Evolutionary conservation across 2,329 filamentous ascomycete species (phyloP).

Genomic region (Cyphellophora europaea): DNA sequence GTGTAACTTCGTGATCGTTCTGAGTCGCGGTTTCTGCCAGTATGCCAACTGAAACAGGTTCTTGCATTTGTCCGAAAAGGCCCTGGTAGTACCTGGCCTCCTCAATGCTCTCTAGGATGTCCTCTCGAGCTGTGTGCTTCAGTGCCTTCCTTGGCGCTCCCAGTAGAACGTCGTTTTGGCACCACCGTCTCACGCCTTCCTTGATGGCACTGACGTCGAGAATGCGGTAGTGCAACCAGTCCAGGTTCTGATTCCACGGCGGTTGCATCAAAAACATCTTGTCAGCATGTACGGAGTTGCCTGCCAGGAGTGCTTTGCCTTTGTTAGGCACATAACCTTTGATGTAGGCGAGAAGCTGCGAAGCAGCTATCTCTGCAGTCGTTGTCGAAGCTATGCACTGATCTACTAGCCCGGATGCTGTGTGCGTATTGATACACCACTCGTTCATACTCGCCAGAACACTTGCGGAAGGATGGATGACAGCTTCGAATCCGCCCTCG

Average conservation of each 20-base stretch:
- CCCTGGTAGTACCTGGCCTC: constrained; percentile 77
- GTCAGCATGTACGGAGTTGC: constrained; percentile 90
- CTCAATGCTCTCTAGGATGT: constrained; percentile 90
- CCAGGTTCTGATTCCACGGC: constrained; percentile 64
- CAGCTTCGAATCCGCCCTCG: constrained; percentile 64
- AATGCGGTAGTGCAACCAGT: constrained; percentile 80
- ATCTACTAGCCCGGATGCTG: constrained; percentile 68
- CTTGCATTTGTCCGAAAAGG: neutral
- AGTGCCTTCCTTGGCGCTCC: constrained; percentile 63
- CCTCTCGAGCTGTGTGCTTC: constrained; percentile 72
- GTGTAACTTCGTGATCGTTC: too few relatives aligned
- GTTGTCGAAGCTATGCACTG: constrained; percentile 65
- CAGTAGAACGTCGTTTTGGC: constrained; percentile 48
- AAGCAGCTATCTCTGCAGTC: constrained; percentile 61
- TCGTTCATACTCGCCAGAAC: constrained; percentile 72
- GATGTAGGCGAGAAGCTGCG: constrained; percentile 68
- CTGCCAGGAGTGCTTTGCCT: constrained; percentile 66
- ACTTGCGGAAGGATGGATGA: constrained; percentile 64
- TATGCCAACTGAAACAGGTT: too few relatives aligned
- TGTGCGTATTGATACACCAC: constrained; percentile 81
- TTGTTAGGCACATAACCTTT: constrained; percentile 58
- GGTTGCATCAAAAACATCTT: constrained; percentile 65
- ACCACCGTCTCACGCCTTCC: constrained; percentile 81
- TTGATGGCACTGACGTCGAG: constrained; percentile 89
- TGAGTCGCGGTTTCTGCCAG: too few relatives aligned